Conservation (phyloP, 257 asterid species). For the Capsicum pubescens region DNA sequence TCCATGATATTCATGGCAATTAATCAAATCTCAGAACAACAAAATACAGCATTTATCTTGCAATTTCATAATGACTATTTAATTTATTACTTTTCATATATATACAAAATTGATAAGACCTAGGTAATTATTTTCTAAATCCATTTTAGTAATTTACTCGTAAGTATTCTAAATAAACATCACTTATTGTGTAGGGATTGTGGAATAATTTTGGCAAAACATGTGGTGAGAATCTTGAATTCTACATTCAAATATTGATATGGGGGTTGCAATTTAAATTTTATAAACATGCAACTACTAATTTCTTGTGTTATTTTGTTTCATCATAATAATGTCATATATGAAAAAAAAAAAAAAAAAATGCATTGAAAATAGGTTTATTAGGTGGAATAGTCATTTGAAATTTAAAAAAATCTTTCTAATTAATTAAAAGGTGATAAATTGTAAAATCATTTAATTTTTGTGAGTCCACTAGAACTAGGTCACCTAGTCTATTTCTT, state of each 20-base stretch:
- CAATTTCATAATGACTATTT: background rate
- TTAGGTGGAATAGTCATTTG: background rate
- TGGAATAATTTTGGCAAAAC: background rate
- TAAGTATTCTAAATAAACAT: background rate
- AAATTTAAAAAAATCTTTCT: background rate
- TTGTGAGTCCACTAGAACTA: background rate
- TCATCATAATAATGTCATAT: background rate
- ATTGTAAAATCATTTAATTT: background rate
- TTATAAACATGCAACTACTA: background rate
- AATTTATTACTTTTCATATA: background rate
- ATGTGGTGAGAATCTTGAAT: constrained; percentile 15
- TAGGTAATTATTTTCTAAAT: background rate
- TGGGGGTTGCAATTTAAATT: background rate
- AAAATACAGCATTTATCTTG: background rate
- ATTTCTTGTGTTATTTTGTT: background rate
- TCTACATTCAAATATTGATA: background rate
- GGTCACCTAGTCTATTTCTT: background rate
- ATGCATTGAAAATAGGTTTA: background rate
- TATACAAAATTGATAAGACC: background rate
- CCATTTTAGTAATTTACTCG: background rate
- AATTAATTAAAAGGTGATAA: background rate
- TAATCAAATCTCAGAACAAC: background rate
- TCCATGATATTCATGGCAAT: background rate
- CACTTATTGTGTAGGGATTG: background rate
- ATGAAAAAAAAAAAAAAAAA: too few relatives aligned